Percentiles rank a stretch among this genome's conserved stretches.
Evolutionary conservation across 345 rosid genomes (phyloP).

Genomic region (Cardamine resedifolia): DNA sequence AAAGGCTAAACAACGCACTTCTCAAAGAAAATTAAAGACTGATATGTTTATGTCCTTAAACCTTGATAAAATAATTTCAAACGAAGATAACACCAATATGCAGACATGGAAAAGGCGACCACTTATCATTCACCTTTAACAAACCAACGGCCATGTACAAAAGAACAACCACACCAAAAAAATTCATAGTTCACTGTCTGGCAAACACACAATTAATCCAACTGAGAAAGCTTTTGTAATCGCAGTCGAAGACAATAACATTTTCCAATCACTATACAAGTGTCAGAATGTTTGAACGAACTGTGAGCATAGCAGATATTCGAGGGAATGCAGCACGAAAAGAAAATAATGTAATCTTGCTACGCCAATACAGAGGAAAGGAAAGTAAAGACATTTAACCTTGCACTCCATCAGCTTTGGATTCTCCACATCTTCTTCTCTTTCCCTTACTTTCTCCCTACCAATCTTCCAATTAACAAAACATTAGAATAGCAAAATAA

Average conservation of each 20-base stretch:
- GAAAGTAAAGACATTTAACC: conserved; percentile 44
- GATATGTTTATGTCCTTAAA: not conserved
- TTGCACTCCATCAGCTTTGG: conserved; percentile 78
- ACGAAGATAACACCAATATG: not conserved
- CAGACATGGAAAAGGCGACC: too few relatives aligned
- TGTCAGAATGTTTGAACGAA: not conserved
- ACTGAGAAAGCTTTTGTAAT: not conserved
- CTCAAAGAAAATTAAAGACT: not conserved
- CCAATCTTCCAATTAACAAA: conserved; percentile 47
- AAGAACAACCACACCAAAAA: not conserved
- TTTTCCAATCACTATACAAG: not conserved
- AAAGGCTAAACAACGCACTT: not conserved
- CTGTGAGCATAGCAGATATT: not conserved
- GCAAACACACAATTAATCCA: not conserved
- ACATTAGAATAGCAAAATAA: conserved; percentile 17
- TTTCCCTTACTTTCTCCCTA: conserved; percentile 62
- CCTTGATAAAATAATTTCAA: not conserved
- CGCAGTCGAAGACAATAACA: not conserved
- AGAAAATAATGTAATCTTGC: not conserved
- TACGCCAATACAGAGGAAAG: not conserved
- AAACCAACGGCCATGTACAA: conserved; percentile 2
- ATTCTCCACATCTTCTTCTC: conserved; percentile 58
- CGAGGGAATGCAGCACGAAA: not conserved
- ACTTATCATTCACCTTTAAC: not conserved
- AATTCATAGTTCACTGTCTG: not conserved